These are phyloP conservation scores for Epichloe sylvatica DNA, from an alignment of 2,329 filamentous ascomycete genomes.

Conservation along the genomic window DNA sequence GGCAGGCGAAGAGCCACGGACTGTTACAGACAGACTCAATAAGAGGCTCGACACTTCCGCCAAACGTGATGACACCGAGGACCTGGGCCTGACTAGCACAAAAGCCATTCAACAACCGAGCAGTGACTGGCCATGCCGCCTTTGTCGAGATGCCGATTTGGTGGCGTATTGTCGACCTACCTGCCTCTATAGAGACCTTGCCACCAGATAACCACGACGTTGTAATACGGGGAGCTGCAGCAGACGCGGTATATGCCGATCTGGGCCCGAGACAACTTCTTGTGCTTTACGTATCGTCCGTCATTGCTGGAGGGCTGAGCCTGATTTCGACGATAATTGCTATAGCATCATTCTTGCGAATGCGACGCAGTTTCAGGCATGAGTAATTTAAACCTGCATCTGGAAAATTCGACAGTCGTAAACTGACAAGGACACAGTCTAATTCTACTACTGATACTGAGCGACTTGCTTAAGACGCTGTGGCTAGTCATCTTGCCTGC, in stretches of 20 bases:
- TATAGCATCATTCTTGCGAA: constrained; percentile 60
- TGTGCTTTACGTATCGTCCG: constrained; percentile 16
- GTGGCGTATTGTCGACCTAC: neutral
- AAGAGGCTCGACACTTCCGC: neutral
- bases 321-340: constrained; percentile 40
- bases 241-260: neutral
- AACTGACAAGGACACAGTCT: constrained; percentile 31
- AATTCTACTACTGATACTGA: constrained; percentile 59
- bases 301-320: constrained; percentile 36
- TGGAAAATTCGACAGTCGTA: neutral
- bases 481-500: constrained; percentile 55
- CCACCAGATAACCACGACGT: neutral
- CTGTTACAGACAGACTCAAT: neutral
- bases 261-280: neutral
- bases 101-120: neutral
- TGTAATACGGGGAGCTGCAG: neutral
- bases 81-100: neutral
- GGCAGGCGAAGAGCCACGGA: neutral
- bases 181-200: neutral
- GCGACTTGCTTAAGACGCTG: constrained; percentile 55
- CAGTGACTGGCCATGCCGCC: neutral
- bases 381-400: constrained; percentile 18
- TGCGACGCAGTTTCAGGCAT: constrained; percentile 61
- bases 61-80: neutral
- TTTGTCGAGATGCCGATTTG: constrained; percentile 1